Base-by-base conservation (phyloP, 768 basidiomycete genomes). In the Gymnopilus dilepis region DNA sequence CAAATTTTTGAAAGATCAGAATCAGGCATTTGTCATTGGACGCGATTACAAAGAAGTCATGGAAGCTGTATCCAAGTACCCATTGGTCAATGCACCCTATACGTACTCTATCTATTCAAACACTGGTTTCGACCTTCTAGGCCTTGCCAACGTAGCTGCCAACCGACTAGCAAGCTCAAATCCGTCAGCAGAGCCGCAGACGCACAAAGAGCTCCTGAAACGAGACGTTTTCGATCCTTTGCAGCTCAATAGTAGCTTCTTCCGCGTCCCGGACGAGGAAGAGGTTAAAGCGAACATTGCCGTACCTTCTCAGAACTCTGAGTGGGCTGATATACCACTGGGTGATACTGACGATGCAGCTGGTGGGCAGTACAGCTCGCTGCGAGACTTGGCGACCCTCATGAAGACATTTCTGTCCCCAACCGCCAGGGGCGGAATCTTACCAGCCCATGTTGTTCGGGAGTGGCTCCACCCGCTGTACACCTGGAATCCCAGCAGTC, bases 71-170 rank as follows among this genome's bases (percentile, higher is more conserved):
- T 69, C 74, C 0, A 62, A 72, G 12, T 77, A 69, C 59, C 80
- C 75, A 1, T 78, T 83, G 26, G 70, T 79, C 19, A 73, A 78
- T 19, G 69, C 78, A 1, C 84, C 82, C 2, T 81, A 78, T 63
- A 71, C 72, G 3, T 83, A 77, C 62, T 83, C 87, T 2, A 78
- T 95, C 12, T 96, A 96, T 72, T 93, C 91, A 15, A 80, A 86
- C 17, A 86, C 87, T 0, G 94, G 92, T 0, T 90, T 94, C 58
- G 87, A 90, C 69, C 78, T 94, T 51, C 79, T 95, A 45, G 85
- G 89, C 45, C 79, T 92, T 34, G 57, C 82, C 83, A 61, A 88
- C 88, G 34, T 87, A 77, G 56, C 79, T 73, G 65, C 83, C 82
- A 84, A 85, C 63, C 78, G 77, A 15, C 76, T 78, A 37, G 76